Evolutionary conservation across 371 early-diverging fungal species (phyloP).

Genomic region (Apophysomyces sp.): DNA sequence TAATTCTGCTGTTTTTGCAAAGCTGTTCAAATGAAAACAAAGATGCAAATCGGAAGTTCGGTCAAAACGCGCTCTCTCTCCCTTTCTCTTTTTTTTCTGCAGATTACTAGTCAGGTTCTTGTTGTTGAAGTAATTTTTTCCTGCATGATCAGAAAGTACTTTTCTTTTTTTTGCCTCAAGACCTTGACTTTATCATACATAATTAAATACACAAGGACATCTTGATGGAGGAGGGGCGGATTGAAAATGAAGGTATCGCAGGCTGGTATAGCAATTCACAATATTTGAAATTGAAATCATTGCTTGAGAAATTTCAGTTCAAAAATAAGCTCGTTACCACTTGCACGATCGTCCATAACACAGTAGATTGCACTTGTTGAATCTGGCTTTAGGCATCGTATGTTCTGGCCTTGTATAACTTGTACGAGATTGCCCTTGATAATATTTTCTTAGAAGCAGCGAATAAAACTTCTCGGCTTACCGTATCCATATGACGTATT

Average conservation of each 20-base stretch:
- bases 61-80: too few relatives aligned
- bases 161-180: too few relatives aligned
- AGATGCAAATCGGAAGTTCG: too few relatives aligned
- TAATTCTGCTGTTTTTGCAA: too few relatives aligned
- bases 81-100: too few relatives aligned
- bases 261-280: background rate
- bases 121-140: too few relatives aligned
- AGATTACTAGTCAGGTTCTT: too few relatives aligned
- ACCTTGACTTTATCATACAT: too few relatives aligned
- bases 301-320: constrained; percentile 13
- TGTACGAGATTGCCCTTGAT: constrained; percentile 51
- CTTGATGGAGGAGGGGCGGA: background rate
- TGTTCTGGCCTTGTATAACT: constrained; percentile 44
- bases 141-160: too few relatives aligned
- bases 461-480: constrained; percentile 8
- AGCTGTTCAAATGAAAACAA: too few relatives aligned
- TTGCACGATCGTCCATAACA: constrained; percentile 32
- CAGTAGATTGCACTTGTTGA: constrained; percentile 44
- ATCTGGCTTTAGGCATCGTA: constrained; percentile 49
- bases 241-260: background rate
- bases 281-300: too few relatives aligned
- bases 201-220: background rate
- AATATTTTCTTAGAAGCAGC: constrained; percentile 15
- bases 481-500: constrained; percentile 81
- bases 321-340: constrained; percentile 24